Base-by-base conservation (phyloP, 1,284 basidiomycete genomes). In the Sporisorium sorghi region DNA sequence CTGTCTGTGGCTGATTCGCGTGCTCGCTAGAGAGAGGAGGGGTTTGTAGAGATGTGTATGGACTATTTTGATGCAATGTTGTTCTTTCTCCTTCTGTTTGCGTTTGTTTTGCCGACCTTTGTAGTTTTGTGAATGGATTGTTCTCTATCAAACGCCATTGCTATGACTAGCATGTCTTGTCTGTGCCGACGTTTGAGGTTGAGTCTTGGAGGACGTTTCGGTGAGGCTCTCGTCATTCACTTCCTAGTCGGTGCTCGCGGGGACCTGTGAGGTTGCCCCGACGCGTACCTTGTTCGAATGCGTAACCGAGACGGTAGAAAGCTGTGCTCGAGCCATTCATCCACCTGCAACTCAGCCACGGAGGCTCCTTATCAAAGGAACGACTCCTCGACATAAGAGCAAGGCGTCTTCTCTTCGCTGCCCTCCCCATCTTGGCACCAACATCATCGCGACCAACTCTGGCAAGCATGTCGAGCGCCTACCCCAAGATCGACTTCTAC, bases 401-500 rank as follows among this genome's bases (percentile, higher is more conserved):
- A 35, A 9, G 10, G 33, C 11, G 7, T 26, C 42, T 44, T 44
- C 19, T 6, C 2, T 19, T 47, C 17, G 44, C 24, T 15, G 7
- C 11, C 28, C 24, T 6, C 24, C 23, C 9, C 3, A 14, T 5
- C 43, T 17, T 12, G 23, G 3, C 11, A 19, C 10, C 35, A 32
- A 21, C 50, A 46, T 14, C 23, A n/a, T n/a, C n/a, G n/a, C 5
- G 24, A 4, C 17, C 9, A 19, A 9, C 11, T 26, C n/a, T 40
- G 5, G 28, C 24, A 7, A 42, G 17, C 1, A 70, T 71, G 68
- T 30, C 61, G n/a, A 23, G 14, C 9, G n/a, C 23, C 7, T 58
- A 60, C 23, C 68, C 68, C 0, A 14, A 40, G 28, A 51, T 73
- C 35, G 56, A 56, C 4, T 63, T 73, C 28, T 73, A 67, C 64